Conservation (phyloP, 2,329 filamentous ascomycete species). For the Diaporthe helianthi region DNA sequence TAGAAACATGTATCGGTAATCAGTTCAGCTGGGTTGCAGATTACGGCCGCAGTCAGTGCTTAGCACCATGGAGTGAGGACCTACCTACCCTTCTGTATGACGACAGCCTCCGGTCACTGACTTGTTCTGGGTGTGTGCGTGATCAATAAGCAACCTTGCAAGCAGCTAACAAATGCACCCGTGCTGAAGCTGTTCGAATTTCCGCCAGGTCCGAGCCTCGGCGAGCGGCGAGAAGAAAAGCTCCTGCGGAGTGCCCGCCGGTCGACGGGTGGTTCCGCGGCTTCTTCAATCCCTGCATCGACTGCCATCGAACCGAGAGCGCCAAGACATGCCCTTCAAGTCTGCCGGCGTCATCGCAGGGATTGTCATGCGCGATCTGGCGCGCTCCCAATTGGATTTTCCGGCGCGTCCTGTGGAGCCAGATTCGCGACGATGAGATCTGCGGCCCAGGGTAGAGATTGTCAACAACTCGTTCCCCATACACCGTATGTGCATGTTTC, state of each 20-base stretch:
- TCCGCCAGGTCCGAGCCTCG: conserved; percentile 15
- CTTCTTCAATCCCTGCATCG: conserved; percentile 21
- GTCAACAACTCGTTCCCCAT: not conserved
- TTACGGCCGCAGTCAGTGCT: not conserved
- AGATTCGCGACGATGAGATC: conserved; percentile 2
- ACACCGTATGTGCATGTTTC: not conserved
- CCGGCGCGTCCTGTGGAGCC: not conserved
- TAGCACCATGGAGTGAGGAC: not conserved
- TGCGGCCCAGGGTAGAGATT: not conserved
- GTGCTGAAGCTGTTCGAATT: not conserved
- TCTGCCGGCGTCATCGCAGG: conserved; percentile 28
- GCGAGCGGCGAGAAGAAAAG: not conserved
- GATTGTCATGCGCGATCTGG: conserved; percentile 23
- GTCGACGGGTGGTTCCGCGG: not conserved
- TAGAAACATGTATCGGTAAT: conserved; percentile 16
- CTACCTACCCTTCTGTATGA: conserved; percentile 14
- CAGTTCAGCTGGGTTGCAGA: not conserved
- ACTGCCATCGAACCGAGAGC: too few relatives aligned
- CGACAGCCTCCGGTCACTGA: conserved; percentile 15
- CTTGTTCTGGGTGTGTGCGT: too few relatives aligned
- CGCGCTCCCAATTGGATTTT: conserved; percentile 18
- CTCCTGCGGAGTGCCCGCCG: not conserved
- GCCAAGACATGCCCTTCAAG: conserved; percentile 2
- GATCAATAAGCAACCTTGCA: conserved; percentile 29
- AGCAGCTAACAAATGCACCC: too few relatives aligned